Evolutionary conservation across 495 filamentous ascomycete genomes (phyloP), one percentile per base, ranked within the genome.

Genomic region (Penicillium ochrochloron): DNA sequence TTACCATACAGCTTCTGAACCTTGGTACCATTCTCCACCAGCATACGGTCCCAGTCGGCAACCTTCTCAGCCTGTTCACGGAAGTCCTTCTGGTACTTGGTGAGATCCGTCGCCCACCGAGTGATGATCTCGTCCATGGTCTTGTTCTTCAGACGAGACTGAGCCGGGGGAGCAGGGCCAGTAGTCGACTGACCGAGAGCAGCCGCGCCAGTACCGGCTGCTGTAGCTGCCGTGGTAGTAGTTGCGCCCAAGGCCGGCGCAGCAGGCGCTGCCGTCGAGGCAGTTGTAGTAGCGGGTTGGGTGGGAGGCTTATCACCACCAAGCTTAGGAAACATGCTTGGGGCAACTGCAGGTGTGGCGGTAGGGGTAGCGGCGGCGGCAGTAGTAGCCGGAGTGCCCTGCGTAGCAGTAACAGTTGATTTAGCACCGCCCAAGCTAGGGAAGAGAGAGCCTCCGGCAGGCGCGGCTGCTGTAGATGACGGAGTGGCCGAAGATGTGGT

Each of bases 111-210:
- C 0, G 95, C 95, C 96, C 96, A 99, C 19, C 92, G 87, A n/a
- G 91, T 97, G 70, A 99, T 93, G 67, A 99, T 98, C 74, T 99
- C 96, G 70, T 98, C 95, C 94, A 99, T 98, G 1, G 94, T 96
- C 80, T 96, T 98, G 73, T 97, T 96, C 81, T 96, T 97, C 23
- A 99, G 80, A 14, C 95, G 92, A 2, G 94, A 94, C 68, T 92
- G 85, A 23, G 89, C 85, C 17, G 85, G 80, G n/a, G 93, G 92
- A 2, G 86, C 73, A 8, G 92, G 93, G 0, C 93, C 93, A 44
- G 85, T 77, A 23, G 91, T 94, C 0, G 92, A 94, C n/a, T 86
- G 84, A 15, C 84, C 82, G 61, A 92, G 78, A 17, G 70, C 78
- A 23, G 81, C 68, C 14, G 71, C 71, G 5, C 74, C 66, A 41